Base-by-base conservation (phyloP, 2,329 filamentous ascomycete species). In the Mycosphaerella sp. region DNA sequence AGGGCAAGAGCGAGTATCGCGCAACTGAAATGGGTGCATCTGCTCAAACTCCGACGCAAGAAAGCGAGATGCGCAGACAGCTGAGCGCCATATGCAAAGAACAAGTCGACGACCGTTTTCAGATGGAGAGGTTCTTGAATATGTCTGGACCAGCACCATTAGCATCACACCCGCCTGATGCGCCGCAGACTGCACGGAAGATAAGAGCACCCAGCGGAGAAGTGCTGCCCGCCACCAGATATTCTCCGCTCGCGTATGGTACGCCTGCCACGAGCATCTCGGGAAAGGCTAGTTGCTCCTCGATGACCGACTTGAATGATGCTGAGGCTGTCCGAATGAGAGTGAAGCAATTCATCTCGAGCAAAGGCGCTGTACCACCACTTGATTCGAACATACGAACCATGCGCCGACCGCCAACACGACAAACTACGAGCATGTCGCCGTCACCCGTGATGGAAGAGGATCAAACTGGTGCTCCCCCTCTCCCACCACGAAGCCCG, bases 71-170 rank as follows among this genome's bases (percentile, higher is more conserved):
- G 44, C 59, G 64, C n/a, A 57, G 60, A 40, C 62, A 60, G 21
- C 54, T 64, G 32, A 62, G 60, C 50, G 56, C 54, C 2, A 60
- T 67, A 38, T 55, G 56, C 8, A 65, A 65, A 51, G 62, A 65
- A 44, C 64, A 66, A 36, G 62, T 65, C 4, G 65, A 67, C 46
- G 59, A 62, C 12, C 52, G 59, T 17, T 58, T 67, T 31, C 63
- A 66, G 45, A 54, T 68, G 34, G 61, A 66, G 40, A 54, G 61
- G 2, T 68, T 67, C 52, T 54, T 68, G 21, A 59, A 55, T 50
- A 58, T 62, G 56, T 55, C 58, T 29, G 38, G 36, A 42, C 60
- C 42, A n/a, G 51, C 54, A 50, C 59, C 59, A 34, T 48, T 59
- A 3, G 51, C 54, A 26, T 59, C 59, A 31, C 57, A 59, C 41